A percentile compares a stretch with the other conserved stretches of the same genome.
Evolutionary conservation across 352 stramenopile genomes (phyloP).

Genomic region (Phytophthora fragariae): DNA sequence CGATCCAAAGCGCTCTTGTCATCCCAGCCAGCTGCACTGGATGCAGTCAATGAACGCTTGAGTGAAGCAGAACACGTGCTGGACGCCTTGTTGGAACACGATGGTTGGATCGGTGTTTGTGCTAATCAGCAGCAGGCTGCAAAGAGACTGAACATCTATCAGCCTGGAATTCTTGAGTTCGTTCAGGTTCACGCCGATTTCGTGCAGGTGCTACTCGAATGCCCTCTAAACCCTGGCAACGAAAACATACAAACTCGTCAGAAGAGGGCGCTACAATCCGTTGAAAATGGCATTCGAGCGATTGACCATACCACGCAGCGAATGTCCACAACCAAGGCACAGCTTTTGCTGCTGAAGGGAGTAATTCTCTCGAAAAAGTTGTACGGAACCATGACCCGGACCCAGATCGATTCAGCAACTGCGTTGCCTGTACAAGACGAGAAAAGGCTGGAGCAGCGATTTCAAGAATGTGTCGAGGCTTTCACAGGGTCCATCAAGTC

Average conservation of each 20-base stretch:
- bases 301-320: conserved; percentile 50
- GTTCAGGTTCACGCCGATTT: conserved; percentile 64
- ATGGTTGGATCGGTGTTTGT: conserved; percentile 67
- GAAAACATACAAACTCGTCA: conserved; percentile 34
- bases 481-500: conserved; percentile 43
- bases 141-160: conserved; percentile 65
- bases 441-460: conserved; percentile 9
- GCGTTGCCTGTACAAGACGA: not conserved
- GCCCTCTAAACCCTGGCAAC: conserved; percentile 20
- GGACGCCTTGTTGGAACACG: conserved; percentile 51
- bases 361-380: conserved; percentile 56
- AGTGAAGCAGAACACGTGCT: conserved; percentile 53
- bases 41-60: conserved; percentile 27
- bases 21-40: conserved; percentile 16
- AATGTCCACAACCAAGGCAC: conserved; percentile 52
- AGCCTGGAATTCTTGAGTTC: conserved; percentile 55
- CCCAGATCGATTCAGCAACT: not conserved
- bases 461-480: conserved; percentile 34
- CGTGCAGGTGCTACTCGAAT: conserved; percentile 57
- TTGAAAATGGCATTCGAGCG: conserved; percentile 50
- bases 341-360: conserved; percentile 65
- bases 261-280: conserved; percentile 33
- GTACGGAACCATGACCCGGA: not conserved
- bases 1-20: conserved; percentile 42
- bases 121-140: conserved; percentile 19